Conservation (phyloP, 805 yeast genomes). For the Torulaspora indica region DNA sequence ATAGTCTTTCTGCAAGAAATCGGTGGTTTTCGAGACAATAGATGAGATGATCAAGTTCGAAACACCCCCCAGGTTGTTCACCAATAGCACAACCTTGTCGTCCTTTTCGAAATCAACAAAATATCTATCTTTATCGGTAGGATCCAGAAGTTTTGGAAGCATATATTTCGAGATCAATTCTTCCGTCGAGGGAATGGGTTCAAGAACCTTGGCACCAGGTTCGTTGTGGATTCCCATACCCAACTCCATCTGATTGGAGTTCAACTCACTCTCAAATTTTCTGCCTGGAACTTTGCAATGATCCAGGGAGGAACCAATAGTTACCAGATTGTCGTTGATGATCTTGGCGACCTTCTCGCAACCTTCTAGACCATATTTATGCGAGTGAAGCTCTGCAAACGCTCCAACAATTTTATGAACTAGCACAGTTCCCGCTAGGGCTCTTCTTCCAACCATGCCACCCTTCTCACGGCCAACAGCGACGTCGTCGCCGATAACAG, state of each 20-base stretch:
- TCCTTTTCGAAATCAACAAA: conserved; percentile 63
- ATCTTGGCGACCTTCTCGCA: conserved; percentile 56
- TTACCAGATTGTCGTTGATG: conserved; percentile 64
- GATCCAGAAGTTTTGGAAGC: conserved; percentile 56
- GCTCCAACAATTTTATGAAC: conserved; percentile 87
- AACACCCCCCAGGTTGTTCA: conserved; percentile 89
- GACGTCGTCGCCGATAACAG: conserved; percentile 85
- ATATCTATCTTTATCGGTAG: conserved; percentile 68
- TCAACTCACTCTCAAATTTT: conserved; percentile 49
- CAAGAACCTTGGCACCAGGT: conserved; percentile 62
- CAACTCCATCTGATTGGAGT: conserved; percentile 66
- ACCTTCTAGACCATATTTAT: conserved; percentile 45
- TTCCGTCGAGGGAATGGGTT: conserved; percentile 63
- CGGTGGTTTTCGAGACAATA: conserved; percentile 57
- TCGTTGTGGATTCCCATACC: conserved; percentile 97
- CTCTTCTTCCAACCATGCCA: conserved; percentile 90
- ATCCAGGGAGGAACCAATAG: conserved; percentile 85
- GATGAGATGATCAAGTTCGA: conserved; percentile 74
- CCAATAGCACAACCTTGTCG: conserved; percentile 65
- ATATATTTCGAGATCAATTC: conserved; percentile 52
- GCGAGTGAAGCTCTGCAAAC: conserved; percentile 43
- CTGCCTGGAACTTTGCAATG: conserved; percentile 89
- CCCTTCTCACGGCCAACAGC: conserved; percentile 90
- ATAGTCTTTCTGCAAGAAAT: conserved; percentile 48
- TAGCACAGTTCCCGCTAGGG: conserved; percentile 83